These are phyloP conservation scores for Gossypium longicalyx DNA, from an alignment of 345 rosid species.

Conservation along the genomic window DNA sequence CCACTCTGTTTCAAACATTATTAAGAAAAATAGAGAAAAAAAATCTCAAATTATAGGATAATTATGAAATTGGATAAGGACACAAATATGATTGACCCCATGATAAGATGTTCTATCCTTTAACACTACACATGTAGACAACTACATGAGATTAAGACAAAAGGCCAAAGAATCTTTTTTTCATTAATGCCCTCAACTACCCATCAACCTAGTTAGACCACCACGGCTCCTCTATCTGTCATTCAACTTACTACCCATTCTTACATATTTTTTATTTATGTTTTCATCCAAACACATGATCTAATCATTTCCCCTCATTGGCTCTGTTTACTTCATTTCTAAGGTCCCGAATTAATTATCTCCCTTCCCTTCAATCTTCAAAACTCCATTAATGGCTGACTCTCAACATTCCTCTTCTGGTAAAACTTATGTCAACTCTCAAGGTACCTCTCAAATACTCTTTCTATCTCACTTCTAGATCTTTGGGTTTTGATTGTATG, in stretches of 20 bases:
- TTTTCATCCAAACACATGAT: not conserved
- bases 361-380: not conserved
- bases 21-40: too few species aligned
- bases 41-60: not conserved
- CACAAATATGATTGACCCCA: not conserved
- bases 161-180: not conserved
- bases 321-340: not conserved
- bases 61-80: not conserved
- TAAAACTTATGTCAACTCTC: slow-evolving; percentile 27
- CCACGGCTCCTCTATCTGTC: not conserved
- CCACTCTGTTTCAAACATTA: too few species aligned
- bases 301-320: not conserved
- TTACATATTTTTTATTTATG: not conserved
- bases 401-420: slow-evolving; percentile 45
- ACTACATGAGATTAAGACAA: not conserved
- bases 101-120: not conserved
- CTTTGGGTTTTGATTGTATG: not conserved
- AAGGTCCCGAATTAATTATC: not conserved
- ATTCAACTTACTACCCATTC: not conserved
- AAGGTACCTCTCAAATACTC: slow-evolving; percentile 25
- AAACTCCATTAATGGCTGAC: slow-evolving; percentile 40
- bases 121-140: too few species aligned
- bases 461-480: not conserved
- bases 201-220: not conserved
- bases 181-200: not conserved